Evolutionary conservation across 2,329 filamentous ascomycete species (phyloP).

Genomic region (Trichoderma oligosporum): DNA sequence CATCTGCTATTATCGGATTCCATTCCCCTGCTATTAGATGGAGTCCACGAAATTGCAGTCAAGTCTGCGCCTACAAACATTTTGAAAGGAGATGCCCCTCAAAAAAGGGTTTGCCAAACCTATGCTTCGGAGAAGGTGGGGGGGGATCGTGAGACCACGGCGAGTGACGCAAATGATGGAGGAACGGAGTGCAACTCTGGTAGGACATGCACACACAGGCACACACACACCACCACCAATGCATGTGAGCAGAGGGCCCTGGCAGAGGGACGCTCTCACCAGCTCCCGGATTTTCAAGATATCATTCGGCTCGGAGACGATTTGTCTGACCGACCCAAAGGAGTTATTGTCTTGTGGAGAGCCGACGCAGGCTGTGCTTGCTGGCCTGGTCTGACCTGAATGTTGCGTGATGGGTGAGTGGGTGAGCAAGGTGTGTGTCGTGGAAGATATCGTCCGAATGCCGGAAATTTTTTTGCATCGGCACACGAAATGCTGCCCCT

Average conservation of each 20-base stretch:
- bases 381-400: conserved; percentile 10
- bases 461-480: conserved; percentile 17
- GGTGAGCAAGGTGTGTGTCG: conserved; percentile 10
- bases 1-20: background rate
- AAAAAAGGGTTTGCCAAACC: background rate
- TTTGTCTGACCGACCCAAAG: background rate
- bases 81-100: background rate
- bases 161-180: conserved; percentile 13
- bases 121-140: background rate
- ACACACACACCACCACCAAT: background rate
- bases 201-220: background rate
- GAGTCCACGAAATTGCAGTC: background rate
- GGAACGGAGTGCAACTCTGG: background rate
- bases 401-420: conserved; percentile 10
- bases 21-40: background rate
- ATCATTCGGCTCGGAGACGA: background rate
- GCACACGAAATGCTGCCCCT: conserved; percentile 7
- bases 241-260: conserved; percentile 13
- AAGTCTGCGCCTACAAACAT: background rate
- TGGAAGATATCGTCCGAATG: conserved; percentile 14
- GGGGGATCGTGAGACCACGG: conserved; percentile 12
- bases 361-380: conserved; percentile 10
- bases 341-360: conserved; percentile 2
- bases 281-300: background rate
- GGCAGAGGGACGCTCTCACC: background rate